Evolutionary conservation across 2,329 filamentous ascomycete species (phyloP).

Genomic region (Parastagonospora nodorum): DNA sequence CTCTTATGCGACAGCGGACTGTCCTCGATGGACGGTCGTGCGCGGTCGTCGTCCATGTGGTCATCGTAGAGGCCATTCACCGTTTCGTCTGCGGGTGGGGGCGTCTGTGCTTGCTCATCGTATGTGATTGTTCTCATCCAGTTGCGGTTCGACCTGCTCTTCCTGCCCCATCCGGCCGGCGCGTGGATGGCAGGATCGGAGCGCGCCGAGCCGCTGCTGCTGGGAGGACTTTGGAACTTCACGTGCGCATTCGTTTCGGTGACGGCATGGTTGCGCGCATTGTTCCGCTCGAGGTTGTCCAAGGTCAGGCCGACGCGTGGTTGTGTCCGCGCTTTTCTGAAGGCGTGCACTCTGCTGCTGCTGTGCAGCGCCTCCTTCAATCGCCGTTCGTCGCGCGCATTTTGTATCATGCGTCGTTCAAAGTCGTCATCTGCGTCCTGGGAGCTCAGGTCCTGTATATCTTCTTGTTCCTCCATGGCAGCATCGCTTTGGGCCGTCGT

Average conservation of each 20-base stretch:
- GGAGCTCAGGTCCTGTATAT: slow-evolving; percentile 42
- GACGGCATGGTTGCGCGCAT: slow-evolving; percentile 16
- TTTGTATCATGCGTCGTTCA: slow-evolving; percentile 51
- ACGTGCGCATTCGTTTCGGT: slow-evolving; percentile 17
- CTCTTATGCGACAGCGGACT: slow-evolving; percentile 49
- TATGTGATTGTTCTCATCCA: slow-evolving; percentile 50
- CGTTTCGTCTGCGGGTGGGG: slow-evolving; percentile 21
- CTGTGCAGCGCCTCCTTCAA: slow-evolving; percentile 42
- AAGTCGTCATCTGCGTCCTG: slow-evolving; percentile 53
- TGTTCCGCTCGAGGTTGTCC: slow-evolving; percentile 51
- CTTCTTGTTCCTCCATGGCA: slow-evolving; percentile 27
- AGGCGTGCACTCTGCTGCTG: slow-evolving; percentile 37
- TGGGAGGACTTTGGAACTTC: slow-evolving; percentile 33
- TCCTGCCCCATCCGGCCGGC: slow-evolving; percentile 55
- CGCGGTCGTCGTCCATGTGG: slow-evolving; percentile 23
- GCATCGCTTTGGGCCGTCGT: slow-evolving; percentile 23
- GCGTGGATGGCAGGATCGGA: slow-evolving; percentile 52
- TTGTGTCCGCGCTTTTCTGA: slow-evolving; percentile 50
- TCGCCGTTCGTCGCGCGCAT: slow-evolving; percentile 50
- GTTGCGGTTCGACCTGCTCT: slow-evolving; percentile 46
- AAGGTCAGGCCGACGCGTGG: slow-evolving; percentile 48
- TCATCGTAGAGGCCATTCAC: slow-evolving; percentile 13
- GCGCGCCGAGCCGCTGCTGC: slow-evolving; percentile 42
- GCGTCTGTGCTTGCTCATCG: slow-evolving; percentile 22
- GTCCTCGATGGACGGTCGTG: slow-evolving; percentile 49